Conservation (phyloP, 2,329 filamentous ascomycete species). For the Calonectria fujianensis region DNA sequence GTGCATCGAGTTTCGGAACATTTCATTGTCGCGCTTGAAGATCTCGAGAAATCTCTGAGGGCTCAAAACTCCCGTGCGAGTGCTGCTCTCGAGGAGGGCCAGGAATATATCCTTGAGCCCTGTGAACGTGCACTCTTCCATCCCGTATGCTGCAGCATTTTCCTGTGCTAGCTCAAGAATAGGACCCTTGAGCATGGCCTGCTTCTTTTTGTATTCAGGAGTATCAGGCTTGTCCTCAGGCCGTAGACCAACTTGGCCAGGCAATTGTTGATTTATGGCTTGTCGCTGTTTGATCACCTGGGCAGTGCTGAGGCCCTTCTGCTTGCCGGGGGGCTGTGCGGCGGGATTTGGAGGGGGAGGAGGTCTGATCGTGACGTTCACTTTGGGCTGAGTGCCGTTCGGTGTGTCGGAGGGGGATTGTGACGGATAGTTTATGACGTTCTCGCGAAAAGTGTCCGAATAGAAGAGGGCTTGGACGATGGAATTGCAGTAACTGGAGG, state of each 20-base stretch:
- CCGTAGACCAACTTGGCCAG: slow-evolving; percentile 73
- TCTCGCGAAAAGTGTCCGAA: slow-evolving; percentile 93
- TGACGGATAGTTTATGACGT: slow-evolving; percentile 92
- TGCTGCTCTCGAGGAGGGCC: slow-evolving; percentile 86
- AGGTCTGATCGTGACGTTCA: slow-evolving; percentile 78
- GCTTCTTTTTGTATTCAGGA: slow-evolving; percentile 98
- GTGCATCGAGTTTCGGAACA: slow-evolving; percentile 98
- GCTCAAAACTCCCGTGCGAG: slow-evolving; percentile 91
- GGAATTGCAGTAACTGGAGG: slow-evolving; percentile 93
- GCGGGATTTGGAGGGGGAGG: slow-evolving; percentile 70
- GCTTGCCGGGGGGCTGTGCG: slow-evolving; percentile 60
- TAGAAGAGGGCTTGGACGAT: slow-evolving; percentile 98
- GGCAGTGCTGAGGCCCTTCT: slow-evolving; percentile 72
- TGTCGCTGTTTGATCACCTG: slow-evolving; percentile 75
- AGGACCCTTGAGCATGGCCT: slow-evolving; percentile 90
- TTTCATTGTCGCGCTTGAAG: slow-evolving; percentile 94
- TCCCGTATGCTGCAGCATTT: slow-evolving; percentile 87
- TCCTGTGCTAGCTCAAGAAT: slow-evolving; percentile 90
- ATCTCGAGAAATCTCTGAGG: slow-evolving; percentile 96
- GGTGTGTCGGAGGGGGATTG: slow-evolving; percentile 82
- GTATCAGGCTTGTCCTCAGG: slow-evolving; percentile 96
- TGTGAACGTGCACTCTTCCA: slow-evolving; percentile 96
- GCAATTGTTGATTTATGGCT: slow-evolving; percentile 72
- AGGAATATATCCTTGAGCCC: slow-evolving; percentile 97
- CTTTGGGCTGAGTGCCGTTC: slow-evolving; percentile 73